These are phyloP conservation scores for Aspergillus campestris DNA, from an alignment of 495 filamentous ascomycete species.

Conservation along the genomic window DNA sequence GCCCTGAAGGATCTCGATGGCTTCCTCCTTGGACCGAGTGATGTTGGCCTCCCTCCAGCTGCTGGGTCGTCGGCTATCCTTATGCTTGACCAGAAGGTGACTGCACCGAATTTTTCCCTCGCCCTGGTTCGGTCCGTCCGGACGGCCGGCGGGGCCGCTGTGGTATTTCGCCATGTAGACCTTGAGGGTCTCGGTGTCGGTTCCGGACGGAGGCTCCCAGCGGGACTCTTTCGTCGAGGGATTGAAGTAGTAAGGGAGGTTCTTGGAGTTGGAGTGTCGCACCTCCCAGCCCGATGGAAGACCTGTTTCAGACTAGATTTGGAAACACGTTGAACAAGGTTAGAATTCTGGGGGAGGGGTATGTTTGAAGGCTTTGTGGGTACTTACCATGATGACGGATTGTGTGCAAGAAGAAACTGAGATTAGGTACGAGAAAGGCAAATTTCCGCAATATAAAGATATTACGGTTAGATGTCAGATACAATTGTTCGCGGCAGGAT, in stretches of 20 bases:
- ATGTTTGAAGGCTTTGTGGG: not conserved
- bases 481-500: slow-evolving; percentile 4
- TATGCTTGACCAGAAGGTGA: slow-evolving; percentile 90
- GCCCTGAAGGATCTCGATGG: slow-evolving; percentile 61
- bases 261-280: slow-evolving; percentile 91
- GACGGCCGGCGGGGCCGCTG: slow-evolving; percentile 43
- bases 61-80: slow-evolving; percentile 72
- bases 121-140: slow-evolving; percentile 38
- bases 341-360: not conserved
- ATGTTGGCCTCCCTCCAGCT: slow-evolving; percentile 89
- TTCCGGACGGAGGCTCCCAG: slow-evolving; percentile 86
- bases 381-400: slow-evolving; percentile 4
- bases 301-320: slow-evolving; percentile 56
- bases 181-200: slow-evolving; percentile 86
- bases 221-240: slow-evolving; percentile 68
- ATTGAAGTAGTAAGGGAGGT: slow-evolving; percentile 98
- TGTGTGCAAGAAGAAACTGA: not conserved
- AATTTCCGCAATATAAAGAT: slow-evolving; percentile 1
- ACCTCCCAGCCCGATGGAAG: slow-evolving; percentile 88
- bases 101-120: slow-evolving; percentile 86
- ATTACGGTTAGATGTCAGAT: not conserved
- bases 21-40: slow-evolving; percentile 80
- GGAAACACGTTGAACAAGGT: not conserved
- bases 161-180: slow-evolving; percentile 84
- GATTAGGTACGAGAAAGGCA: no score